Conservation (phyloP, 208 protist species). For the Trypanosoma boissoni region DNA sequence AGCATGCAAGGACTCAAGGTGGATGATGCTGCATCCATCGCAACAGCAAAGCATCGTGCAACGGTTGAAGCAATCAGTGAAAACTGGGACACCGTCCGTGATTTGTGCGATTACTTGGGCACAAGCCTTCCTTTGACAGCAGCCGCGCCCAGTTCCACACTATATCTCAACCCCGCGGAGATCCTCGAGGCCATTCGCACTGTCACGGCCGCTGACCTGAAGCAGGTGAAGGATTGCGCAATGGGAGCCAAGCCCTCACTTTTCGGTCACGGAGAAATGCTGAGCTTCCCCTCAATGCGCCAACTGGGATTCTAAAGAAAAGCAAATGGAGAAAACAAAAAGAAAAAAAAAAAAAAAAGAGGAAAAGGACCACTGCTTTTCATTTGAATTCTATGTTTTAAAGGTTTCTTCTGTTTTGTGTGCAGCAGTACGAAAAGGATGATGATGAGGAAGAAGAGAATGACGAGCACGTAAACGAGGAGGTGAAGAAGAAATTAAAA, state of each 20-base stretch:
- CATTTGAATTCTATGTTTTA: too few relatives aligned
- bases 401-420: too few relatives aligned
- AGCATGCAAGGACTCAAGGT: conserved; percentile 43
- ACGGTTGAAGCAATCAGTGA: conserved; percentile 50
- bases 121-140: conserved; percentile 51
- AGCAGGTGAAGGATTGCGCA: conserved; percentile 49
- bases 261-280: conserved; percentile 78
- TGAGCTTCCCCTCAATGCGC: conserved; percentile 76
- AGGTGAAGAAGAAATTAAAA: too few relatives aligned
- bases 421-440: too few relatives aligned
- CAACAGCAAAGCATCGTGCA: conserved; percentile 64
- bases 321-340: not conserved
- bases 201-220: conserved; percentile 58
- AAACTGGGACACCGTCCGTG: conserved; percentile 61
- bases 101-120: conserved; percentile 88
- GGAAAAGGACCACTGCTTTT: not conserved
- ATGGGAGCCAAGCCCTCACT: conserved; percentile 74
- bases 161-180: conserved; percentile 42
- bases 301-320: conserved; percentile 70
- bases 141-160: conserved; percentile 25
- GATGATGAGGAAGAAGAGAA: too few relatives aligned
- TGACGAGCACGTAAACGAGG: too few relatives aligned
- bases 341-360: conserved; percentile 11
- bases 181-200: conserved; percentile 59
- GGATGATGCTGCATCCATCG: conserved; percentile 30